Percentiles rank a stretch among this genome's conserved stretches.
phyloP scores from a whole-genome alignment of 352 stramenopile species.

The Phytophthora sp. region DNA sequence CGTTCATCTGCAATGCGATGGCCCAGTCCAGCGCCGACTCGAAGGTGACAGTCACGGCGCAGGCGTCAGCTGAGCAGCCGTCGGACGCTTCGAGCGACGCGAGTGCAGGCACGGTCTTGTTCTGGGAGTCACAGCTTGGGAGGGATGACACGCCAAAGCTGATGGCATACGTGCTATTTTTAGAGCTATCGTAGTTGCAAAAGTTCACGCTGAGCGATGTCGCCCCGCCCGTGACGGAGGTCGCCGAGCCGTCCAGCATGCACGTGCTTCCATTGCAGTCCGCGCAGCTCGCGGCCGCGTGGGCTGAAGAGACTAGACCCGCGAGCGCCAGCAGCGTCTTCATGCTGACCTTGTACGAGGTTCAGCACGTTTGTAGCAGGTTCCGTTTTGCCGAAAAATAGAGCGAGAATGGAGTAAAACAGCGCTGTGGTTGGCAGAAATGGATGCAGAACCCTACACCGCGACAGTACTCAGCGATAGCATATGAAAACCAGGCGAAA shows the following conservation, averaged over 20 bases:
- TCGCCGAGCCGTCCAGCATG: conserved; percentile 55
- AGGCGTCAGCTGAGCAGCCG: conserved; percentile 49
- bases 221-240: conserved; percentile 43
- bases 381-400: conserved; percentile 25
- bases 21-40: conserved; percentile 70
- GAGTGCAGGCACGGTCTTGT: conserved; percentile 47
- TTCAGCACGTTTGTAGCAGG: background rate
- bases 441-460: conserved; percentile 11
- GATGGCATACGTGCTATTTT: conserved; percentile 41
- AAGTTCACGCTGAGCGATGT: conserved; percentile 56
- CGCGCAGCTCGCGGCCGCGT: conserved; percentile 51
- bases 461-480: background rate
- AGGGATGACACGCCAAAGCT: conserved; percentile 53
- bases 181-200: conserved; percentile 68
- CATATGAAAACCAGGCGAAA: conserved; percentile 21
- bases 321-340: conserved; percentile 27
- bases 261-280: conserved; percentile 65
- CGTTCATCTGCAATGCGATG: conserved; percentile 52
- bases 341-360: conserved; percentile 6
- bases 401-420: conserved; percentile 25
- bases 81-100: conserved; percentile 43
- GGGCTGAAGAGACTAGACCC: background rate
- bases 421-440: conserved; percentile 12
- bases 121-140: conserved; percentile 52
- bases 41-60: conserved; percentile 60